phyloP scores from a whole-genome alignment of 768 basidiomycete genomes.

The Gautieria morchelliformis region DNA sequence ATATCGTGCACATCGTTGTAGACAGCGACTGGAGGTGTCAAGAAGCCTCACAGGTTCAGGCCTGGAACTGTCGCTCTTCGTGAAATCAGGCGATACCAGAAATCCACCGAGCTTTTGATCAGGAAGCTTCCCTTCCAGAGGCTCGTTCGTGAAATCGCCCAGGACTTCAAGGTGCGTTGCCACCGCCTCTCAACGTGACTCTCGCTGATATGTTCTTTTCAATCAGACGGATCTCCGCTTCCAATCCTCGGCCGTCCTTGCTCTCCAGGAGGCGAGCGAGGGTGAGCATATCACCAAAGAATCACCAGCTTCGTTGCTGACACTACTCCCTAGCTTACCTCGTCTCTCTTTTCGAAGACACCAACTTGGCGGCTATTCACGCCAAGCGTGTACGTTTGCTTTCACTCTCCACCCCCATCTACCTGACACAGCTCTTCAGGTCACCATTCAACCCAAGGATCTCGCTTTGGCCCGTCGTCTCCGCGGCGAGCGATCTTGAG shows the following conservation, averaged over 20 bases:
- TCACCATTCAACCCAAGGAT: slow-evolving; percentile 65
- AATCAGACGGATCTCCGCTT: slow-evolving; percentile 62
- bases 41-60: slow-evolving; percentile 98
- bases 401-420: slow-evolving; percentile 27
- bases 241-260: slow-evolving; percentile 63
- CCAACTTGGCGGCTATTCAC: slow-evolving; percentile 53
- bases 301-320: background rate
- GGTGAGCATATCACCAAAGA: background rate
- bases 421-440: slow-evolving; percentile 20
- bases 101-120: slow-evolving; percentile 43
- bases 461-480: slow-evolving; percentile 61
- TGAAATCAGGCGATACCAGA: slow-evolving; percentile 67
- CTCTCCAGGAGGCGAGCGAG: slow-evolving; percentile 56
- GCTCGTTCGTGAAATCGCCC: slow-evolving; percentile 42
- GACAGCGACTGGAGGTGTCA: slow-evolving; percentile 82
- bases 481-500: slow-evolving; percentile 57
- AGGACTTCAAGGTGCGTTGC: slow-evolving; percentile 35
- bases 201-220: background rate
- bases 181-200: slow-evolving; percentile 19
- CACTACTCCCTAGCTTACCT: slow-evolving; percentile 44
- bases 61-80: slow-evolving; percentile 98
- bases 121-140: slow-evolving; percentile 41
- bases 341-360: slow-evolving; percentile 64
- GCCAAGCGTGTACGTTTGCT: slow-evolving; percentile 52
- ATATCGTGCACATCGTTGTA: background rate